Percentiles rank a stretch among this genome's conserved stretches.
Conservation (phyloP, 345 rosid genomes). For the Viola odorata region DNA sequence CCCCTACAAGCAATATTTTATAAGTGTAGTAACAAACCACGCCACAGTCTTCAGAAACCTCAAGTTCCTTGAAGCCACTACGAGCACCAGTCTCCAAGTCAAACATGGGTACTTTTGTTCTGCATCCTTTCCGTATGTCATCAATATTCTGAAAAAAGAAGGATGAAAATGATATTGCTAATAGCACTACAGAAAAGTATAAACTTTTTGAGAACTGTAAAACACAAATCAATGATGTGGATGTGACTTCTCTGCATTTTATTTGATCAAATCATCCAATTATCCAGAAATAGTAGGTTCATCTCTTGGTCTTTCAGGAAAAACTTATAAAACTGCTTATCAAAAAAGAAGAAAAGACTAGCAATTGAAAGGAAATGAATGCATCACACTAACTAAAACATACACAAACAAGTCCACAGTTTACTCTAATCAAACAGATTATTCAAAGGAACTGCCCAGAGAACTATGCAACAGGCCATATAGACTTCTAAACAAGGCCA, state of each 20-base stretch:
- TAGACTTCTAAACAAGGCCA: no score
- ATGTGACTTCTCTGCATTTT: not conserved
- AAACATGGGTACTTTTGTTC: constrained; percentile 76
- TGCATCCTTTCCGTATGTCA: constrained; percentile 58
- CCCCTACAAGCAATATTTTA: not conserved
- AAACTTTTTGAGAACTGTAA: not conserved
- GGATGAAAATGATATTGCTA: constrained; percentile 7
- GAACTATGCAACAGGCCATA: no score
- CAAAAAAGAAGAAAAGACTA: no score
- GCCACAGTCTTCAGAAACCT: constrained; percentile 91
- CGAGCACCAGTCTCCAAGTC: constrained; percentile 89
- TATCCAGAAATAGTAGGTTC: not conserved
- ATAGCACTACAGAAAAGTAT: no score
- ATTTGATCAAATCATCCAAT: not conserved
- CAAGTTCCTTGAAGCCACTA: constrained; percentile 84
- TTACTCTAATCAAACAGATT: no score
- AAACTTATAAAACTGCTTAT: no score
- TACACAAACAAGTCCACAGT: no score
- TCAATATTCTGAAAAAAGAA: constrained; percentile 63
- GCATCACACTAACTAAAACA: no score
- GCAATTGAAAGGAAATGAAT: no score
- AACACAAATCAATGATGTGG: not conserved
- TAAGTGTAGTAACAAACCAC: constrained; percentile 51
- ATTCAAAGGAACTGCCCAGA: no score
- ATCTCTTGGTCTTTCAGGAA: no score